Evolutionary conservation across 2,329 filamentous ascomycete genomes (phyloP), one percentile per base, ranked within the genome.

Genomic region (Aureobasidium sp.): DNA sequence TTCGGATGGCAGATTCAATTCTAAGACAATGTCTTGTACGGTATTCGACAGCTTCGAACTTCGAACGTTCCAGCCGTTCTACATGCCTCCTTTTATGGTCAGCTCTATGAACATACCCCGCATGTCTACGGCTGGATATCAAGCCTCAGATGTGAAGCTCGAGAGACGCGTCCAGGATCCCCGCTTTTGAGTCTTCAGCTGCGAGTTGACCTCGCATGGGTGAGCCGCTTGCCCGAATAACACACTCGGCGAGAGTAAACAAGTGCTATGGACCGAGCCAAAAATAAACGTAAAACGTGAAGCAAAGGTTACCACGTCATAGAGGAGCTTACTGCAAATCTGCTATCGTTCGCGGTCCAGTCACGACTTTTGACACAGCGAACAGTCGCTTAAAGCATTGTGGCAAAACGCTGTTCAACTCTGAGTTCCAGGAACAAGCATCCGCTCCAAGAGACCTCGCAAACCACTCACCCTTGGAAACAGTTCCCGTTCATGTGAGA

Each of bases 211-310:
- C 11, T 33, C 7, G 31, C 47, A 29, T 40, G 31, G 13, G 23
- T 25, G 20, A 20, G 55, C 55, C 55, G 55, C 55, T 47, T 59
- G 55, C 31, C 55, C 55, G 55, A 42, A 42, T 25, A 13, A 9
- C n/a, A 54, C 38, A 7, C n/a, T 13, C 13, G 33, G n/a, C n/a
- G n/a, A n/a, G n/a, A n/a, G n/a, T n/a, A n/a, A n/a, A n/a, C n/a
- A n/a, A n/a, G n/a, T n/a, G n/a, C n/a, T n/a, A n/a, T n/a, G n/a
- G n/a, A n/a, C n/a, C n/a, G n/a, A n/a, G 23, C n/a, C 4, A 9
- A 47, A 47, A 47, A 47, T 7, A 47, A 8, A 40, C 4, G 38
- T 16, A 16, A 40, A 10, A 40, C 38, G 38, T 40, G 15, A 10
- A 40, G 38, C 38, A 40, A 16, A 16, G 7, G 15, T 40, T 40